Base-by-base conservation (phyloP, 768 basidiomycete species). In the Agrocybe pediades region DNA sequence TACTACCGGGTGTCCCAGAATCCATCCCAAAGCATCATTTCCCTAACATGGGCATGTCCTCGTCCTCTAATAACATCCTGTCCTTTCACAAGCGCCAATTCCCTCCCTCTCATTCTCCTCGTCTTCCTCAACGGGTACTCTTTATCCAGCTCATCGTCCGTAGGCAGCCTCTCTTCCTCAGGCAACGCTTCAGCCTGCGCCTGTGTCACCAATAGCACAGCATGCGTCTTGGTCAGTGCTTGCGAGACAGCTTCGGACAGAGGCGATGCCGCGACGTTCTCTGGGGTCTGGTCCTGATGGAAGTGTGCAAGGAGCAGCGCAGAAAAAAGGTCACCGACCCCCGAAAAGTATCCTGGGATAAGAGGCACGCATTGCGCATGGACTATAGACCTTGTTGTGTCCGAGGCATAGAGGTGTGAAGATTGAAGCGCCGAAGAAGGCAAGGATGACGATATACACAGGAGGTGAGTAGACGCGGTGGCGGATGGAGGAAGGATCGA, bases 251-350 rank as follows among this genome's bases (percentile, higher is more conserved):
- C 92, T 39, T 61, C 67, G 0, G 88, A 77, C 20, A 91, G 74
- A 1, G 79, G 69, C 2, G 78, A 65, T 9, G 58, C 47, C 20
- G 48, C 44, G 27, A 58, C 21, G 16, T 56, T 53, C 41, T 46
- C 46, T 20, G 63, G 55, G 2, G 55, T 46, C 20, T 64, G 49
- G 19, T 60, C 49, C 42, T 74, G 68, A 40, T 77, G 66, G 68
- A 85, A 98, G 63, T 95, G 88, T 0, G 85, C 95, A 3, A 96
- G 77, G 23, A 95, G 84, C 51, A 98, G 83, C 1, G 96, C 91
- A 6, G 94, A 94, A 74, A 98, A 98, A 51, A 98, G 85, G 69
- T 99, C 97, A 16, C 97, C 97, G 9, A 97, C 95, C 21, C 97
- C 97, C 17, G 92, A 90, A 68, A 95, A 98, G 74, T 98, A 97